Percentiles rank a stretch among this genome's conserved stretches.
These are phyloP conservation scores for Omphalotus guepiniiformis DNA, from an alignment of 768 basidiomycete species.

Conservation along the genomic window DNA sequence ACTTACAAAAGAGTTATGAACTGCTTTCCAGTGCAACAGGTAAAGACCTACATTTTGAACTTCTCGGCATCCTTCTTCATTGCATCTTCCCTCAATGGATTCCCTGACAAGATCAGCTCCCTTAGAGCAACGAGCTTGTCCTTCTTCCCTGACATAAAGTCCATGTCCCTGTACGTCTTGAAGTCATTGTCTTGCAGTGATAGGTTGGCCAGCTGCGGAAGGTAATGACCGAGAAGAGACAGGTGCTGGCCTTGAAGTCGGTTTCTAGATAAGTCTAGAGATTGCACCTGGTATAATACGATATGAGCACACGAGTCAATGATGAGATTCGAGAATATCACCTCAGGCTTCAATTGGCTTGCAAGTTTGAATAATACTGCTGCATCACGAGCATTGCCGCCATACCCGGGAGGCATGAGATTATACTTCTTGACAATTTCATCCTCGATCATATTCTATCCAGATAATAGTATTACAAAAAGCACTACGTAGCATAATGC, in stretches of 20 bases:
- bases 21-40: background rate
- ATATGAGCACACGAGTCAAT: slow-evolving; percentile 3
- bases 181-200: slow-evolving; percentile 79
- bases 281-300: slow-evolving; percentile 60
- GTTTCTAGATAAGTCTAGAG: slow-evolving; percentile 81
- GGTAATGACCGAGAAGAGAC: slow-evolving; percentile 59
- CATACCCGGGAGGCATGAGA: slow-evolving; percentile 67
- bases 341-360: slow-evolving; percentile 69
- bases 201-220: slow-evolving; percentile 77
- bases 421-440: slow-evolving; percentile 68
- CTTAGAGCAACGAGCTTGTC: slow-evolving; percentile 60
- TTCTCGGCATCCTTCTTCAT: slow-evolving; percentile 50
- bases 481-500: slow-evolving; percentile 14
- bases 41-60: slow-evolving; percentile 59
- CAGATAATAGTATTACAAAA: slow-evolving; percentile 18
- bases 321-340: slow-evolving; percentile 25
- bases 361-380: slow-evolving; percentile 90
- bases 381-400: slow-evolving; percentile 60
- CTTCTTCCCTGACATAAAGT: slow-evolving; percentile 52
- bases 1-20: slow-evolving; percentile 33
- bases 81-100: slow-evolving; percentile 66
- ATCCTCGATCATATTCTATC: slow-evolving; percentile 80
- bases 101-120: slow-evolving; percentile 72
- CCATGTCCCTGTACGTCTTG: slow-evolving; percentile 64
- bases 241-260: slow-evolving; percentile 57